Evolutionary conservation across 208 protist genomes (phyloP).

Genomic region (Leishmania arabica): DNA sequence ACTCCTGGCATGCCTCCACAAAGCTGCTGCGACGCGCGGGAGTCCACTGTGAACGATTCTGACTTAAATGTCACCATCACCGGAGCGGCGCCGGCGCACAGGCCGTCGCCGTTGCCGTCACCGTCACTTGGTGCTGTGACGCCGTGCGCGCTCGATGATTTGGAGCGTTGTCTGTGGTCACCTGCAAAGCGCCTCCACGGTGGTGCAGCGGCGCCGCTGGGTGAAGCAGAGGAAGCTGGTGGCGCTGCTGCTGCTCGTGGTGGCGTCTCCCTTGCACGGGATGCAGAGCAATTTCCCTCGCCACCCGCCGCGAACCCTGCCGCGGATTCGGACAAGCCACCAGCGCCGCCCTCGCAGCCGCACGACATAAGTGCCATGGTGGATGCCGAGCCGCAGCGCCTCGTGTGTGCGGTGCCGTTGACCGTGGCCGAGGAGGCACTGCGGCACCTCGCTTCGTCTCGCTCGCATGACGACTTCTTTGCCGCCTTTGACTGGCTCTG

Average conservation of each 20-base stretch:
- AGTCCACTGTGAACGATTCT: conserved; percentile 16
- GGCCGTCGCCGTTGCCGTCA: background rate
- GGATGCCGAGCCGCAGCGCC: conserved; percentile 36
- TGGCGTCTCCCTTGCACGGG: background rate
- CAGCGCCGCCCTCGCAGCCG: background rate
- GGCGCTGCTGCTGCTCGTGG: conserved; percentile 1
- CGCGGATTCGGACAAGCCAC: background rate
- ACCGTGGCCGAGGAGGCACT: conserved; percentile 33
- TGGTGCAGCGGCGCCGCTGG: background rate
- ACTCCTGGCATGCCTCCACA: background rate
- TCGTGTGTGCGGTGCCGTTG: conserved; percentile 39
- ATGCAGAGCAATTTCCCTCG: background rate
- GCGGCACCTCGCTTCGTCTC: conserved; percentile 33
- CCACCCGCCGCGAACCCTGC: background rate
- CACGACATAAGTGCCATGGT: conserved; percentile 45
- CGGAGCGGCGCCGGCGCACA: conserved; percentile 17
- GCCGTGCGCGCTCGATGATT: conserved; percentile 20
- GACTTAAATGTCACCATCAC: conserved; percentile 51
- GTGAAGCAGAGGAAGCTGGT: background rate
- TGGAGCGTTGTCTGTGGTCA: conserved; percentile 20
- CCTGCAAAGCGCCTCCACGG: background rate
- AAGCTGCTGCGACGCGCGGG: background rate
- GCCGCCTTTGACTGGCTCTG: conserved; percentile 62
- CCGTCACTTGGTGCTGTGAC: background rate
- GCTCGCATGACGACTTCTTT: conserved; percentile 74